Evolutionary conservation across 2,329 filamentous ascomycete genomes (phyloP), one percentile per base, ranked within the genome.

Genomic region (Stagonosporopsis cucurbitacearum): DNA sequence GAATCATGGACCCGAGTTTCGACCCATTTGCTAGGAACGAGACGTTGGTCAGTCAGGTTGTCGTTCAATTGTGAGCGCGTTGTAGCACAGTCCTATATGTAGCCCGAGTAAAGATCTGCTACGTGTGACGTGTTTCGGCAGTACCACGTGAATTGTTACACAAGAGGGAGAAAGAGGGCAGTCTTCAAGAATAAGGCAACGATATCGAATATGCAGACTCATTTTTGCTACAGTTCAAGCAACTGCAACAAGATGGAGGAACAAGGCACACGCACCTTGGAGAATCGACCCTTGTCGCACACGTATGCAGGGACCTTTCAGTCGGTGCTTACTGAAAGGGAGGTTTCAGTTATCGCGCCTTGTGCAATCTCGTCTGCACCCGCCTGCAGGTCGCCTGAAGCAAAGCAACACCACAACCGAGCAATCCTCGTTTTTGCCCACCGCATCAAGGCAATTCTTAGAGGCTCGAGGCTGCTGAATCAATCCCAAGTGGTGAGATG

Each of bases 11-110:
- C 63, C 59, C 81, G 6, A 73, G 63, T 9, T 64, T 74, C 13
- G 86, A 88, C 70, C 84, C 83, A 0, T 88, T 87, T 75, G 80
- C 80, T 6, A 64, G 68, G 46, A 64, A 64, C 25, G 50, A 60
- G 19, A 66, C 57, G 23, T 47, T 47, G 9, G 12, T 30, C 23
- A 35, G 25, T 43, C 15, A 37, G 23, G 23, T 6, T 35, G 36
- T 33, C 13, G 12, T 39, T 19, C 19, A 32, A 25, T 49, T 15
- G 22, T 54, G 19, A 48, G 23, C 19, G 9, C 15, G 8, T 23
- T 17, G 44, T 43, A 37, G 32, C 26, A 48, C 37, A 19, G 11
- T n/a, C 2, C 23, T 13, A 44, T 9, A 32, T 20, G 13, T 26
- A 30, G 19, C 33, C 42, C 51, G n/a, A 33, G 19, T 28, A 25